These are phyloP conservation scores for Trichocomaceae sp. DNA, from an alignment of 2,329 filamentous ascomycete species.

Conservation along the genomic window DNA sequence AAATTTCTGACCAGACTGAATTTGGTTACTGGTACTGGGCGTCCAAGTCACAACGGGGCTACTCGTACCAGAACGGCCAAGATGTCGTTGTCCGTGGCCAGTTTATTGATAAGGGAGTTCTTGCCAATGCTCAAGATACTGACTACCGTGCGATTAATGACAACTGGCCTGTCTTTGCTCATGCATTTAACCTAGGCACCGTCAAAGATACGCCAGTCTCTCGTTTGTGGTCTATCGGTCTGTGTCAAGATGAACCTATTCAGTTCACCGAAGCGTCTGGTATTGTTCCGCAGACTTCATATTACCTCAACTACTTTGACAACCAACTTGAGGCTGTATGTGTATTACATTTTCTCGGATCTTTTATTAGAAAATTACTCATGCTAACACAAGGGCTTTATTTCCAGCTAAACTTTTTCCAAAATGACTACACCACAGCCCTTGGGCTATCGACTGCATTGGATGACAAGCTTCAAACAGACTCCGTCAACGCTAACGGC, in stretches of 20 bases:
- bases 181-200: conserved; percentile 44
- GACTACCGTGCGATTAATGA: conserved; percentile 45
- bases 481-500: conserved; percentile 41
- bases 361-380: not conserved
- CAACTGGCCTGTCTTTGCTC: conserved; percentile 49
- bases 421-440: conserved; percentile 40
- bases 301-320: conserved; percentile 46
- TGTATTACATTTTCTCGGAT: not conserved
- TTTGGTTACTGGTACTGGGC: conserved; percentile 52
- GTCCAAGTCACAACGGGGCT: conserved; percentile 34
- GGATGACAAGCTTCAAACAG: conserved; percentile 38
- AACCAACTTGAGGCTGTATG: conserved; percentile 34
- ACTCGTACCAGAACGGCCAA: conserved; percentile 44
- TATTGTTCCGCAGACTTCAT: conserved; percentile 34
- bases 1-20: conserved; percentile 43
- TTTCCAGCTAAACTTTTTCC: conserved; percentile 36
- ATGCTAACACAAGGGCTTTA: conserved; percentile 17
- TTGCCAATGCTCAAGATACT: conserved; percentile 42
- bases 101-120: conserved; percentile 40
- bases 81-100: conserved; percentile 42
- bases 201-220: conserved; percentile 24
- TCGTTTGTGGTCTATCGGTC: conserved; percentile 44
- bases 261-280: conserved; percentile 43
- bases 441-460: conserved; percentile 31
- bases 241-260: conserved; percentile 44